Evolutionary conservation across 352 stramenopile species (phyloP).

Genomic region (Phytophthora ramorum): DNA sequence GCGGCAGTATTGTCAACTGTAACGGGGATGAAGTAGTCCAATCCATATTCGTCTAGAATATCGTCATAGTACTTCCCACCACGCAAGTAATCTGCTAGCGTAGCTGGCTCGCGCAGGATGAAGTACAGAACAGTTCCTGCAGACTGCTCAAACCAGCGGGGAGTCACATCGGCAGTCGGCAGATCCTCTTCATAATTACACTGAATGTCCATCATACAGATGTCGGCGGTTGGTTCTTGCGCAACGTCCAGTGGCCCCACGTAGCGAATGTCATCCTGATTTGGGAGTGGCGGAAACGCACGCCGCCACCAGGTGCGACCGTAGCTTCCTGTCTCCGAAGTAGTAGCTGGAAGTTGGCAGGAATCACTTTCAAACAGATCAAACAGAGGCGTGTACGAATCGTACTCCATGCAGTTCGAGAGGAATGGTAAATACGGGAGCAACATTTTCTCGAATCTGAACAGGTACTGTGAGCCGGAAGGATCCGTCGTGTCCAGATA

Average conservation of each 20-base stretch:
- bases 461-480: constrained; percentile 58
- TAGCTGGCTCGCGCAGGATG: constrained; percentile 92
- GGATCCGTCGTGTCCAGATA: constrained; percentile 59
- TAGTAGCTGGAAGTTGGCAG: constrained; percentile 89
- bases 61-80: constrained; percentile 80
- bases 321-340: constrained; percentile 67
- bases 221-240: constrained; percentile 91
- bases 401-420: constrained; percentile 96
- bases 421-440: constrained; percentile 97
- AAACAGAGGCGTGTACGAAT: constrained; percentile 95
- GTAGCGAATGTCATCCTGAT: constrained; percentile 94
- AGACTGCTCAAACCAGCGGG: constrained; percentile 96
- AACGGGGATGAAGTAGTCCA: constrained; percentile 96
- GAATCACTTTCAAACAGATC: constrained; percentile 92
- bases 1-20: constrained; percentile 89
- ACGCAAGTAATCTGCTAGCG: constrained; percentile 88
- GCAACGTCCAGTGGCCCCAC: constrained; percentile 91
- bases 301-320: constrained; percentile 79
- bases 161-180: constrained; percentile 85
- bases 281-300: constrained; percentile 85
- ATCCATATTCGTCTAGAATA: constrained; percentile 54
- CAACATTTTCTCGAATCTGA: constrained; percentile 85
- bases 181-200: constrained; percentile 96
- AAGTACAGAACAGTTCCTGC: constrained; percentile 91
- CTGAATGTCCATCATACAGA: constrained; percentile 89